Conservation (phyloP, 129 eudicot genomes). For the Artemisia annua region DNA sequence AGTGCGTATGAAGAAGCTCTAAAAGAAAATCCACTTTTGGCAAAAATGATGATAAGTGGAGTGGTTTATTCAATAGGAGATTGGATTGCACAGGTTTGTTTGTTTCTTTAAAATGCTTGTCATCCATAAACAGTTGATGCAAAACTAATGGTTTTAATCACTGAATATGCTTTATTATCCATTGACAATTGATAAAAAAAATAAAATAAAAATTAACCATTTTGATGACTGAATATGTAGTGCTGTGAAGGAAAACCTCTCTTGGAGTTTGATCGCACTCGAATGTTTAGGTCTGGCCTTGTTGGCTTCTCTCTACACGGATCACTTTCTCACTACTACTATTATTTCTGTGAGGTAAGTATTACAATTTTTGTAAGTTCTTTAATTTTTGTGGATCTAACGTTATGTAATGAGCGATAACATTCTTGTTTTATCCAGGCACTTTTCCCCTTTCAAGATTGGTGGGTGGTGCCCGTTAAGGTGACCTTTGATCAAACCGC, state of each 20-base stretch:
- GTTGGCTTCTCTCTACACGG: conserved; percentile 87
- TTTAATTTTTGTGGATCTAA: neutral
- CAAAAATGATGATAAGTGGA: conserved; percentile 89
- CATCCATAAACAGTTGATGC: neutral
- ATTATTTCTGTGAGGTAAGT: conserved; percentile 78
- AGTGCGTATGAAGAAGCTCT: conserved; percentile 91
- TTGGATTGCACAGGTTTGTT: conserved; percentile 86
- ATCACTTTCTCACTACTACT: conserved; percentile 88
- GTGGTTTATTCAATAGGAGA: conserved; percentile 86
- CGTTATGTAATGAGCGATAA: neutral
- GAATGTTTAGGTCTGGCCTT: conserved; percentile 83
- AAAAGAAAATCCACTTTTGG: conserved; percentile 69
- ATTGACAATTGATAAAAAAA: neutral
- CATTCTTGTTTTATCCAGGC: conserved; percentile 38
- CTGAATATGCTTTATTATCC: neutral
- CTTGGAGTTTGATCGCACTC: conserved; percentile 78
- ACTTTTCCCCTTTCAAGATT: conserved; percentile 75
- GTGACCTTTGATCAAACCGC: conserved; percentile 86
- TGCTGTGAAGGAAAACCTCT: conserved; percentile 87
- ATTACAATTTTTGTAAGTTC: neutral
- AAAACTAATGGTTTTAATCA: neutral
- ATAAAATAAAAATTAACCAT: neutral
- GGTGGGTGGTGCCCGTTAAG: conserved; percentile 92
- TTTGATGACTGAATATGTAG: conserved; percentile 34
- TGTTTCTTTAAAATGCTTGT: neutral